Percentiles rank a stretch among this genome's conserved stretches.
phyloP scores from a whole-genome alignment of 1,139 yeast species.

The Scheffersomyces insectosa region DNA sequence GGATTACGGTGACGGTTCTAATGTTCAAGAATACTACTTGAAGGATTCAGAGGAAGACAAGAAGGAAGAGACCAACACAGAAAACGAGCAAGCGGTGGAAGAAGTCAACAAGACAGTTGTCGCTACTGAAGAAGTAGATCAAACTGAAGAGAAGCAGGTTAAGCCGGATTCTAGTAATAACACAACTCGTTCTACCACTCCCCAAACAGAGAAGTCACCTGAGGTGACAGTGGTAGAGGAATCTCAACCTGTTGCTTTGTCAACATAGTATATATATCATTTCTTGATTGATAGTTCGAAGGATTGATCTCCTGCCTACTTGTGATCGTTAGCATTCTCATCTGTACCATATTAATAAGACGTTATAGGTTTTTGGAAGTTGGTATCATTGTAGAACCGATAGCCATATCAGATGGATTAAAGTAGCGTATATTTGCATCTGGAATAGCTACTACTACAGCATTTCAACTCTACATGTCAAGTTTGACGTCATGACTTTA shows the following conservation, averaged over 20 bases:
- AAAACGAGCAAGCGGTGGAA: no score
- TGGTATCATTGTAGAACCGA: no score
- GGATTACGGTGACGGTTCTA: constrained; percentile 59
- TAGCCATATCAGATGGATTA: no score
- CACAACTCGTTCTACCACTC: no score
- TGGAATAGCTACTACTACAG: no score
- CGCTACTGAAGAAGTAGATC: neutral
- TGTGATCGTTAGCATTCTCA: constrained; percentile 1
- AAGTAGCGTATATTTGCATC: no score
- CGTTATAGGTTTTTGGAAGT: no score
- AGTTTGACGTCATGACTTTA: neutral
- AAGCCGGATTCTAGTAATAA: no score
- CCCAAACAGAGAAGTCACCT: neutral
- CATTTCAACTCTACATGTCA: no score
- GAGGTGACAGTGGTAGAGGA: neutral
- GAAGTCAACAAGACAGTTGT: neutral
- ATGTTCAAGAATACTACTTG: constrained; percentile 22
- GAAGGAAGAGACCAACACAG: no score
- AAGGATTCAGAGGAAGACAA: neutral
- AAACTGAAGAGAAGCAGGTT: neutral
- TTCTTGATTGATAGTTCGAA: neutral
- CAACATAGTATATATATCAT: neutral
- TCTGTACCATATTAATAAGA: neutral
- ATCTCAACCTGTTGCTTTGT: neutral
- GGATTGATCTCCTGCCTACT: neutral